Evolutionary conservation across 2,329 filamentous ascomycete species (phyloP).

Genomic region (Clarireedia sp.): DNA sequence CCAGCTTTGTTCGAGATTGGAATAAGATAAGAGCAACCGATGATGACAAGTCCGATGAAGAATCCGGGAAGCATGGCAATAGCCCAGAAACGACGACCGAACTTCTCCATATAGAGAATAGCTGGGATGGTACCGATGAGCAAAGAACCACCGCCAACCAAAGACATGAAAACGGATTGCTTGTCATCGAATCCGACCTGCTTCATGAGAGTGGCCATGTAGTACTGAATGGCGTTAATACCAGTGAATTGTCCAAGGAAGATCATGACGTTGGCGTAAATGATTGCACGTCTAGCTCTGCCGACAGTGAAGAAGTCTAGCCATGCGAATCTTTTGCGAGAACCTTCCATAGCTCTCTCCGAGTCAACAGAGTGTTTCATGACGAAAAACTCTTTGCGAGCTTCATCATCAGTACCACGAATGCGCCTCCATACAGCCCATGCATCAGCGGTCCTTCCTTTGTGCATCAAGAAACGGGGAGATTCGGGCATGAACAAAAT

Average conservation of each 20-base stretch:
- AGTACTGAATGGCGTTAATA: conserved; percentile 65
- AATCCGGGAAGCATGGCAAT: conserved; percentile 65
- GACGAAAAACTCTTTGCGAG: conserved; percentile 62
- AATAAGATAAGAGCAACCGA: conserved; percentile 57
- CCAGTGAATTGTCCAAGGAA: conserved; percentile 64
- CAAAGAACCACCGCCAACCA: conserved; percentile 61
- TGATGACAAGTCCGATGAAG: conserved; percentile 60
- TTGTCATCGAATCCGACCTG: conserved; percentile 58
- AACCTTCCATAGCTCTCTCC: conserved; percentile 38
- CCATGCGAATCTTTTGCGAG: conserved; percentile 53
- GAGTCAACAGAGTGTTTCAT: conserved; percentile 55
- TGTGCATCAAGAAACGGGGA: conserved; percentile 64
- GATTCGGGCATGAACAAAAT: conserved; percentile 67
- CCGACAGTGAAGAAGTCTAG: conserved; percentile 67
- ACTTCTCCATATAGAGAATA: conserved; percentile 63
- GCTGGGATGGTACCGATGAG: conserved; percentile 61
- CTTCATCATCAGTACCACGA: conserved; percentile 50
- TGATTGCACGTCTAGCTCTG: conserved; percentile 55
- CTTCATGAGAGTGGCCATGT: conserved; percentile 60
- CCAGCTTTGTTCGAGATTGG: conserved; percentile 38
- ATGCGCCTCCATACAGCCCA: conserved; percentile 68
- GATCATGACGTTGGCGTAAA: conserved; percentile 65
- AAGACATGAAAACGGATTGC: conserved; percentile 63
- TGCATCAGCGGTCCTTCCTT: conserved; percentile 48
- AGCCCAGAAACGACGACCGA: conserved; percentile 67